These are phyloP conservation scores for Cladophialophora carrionii DNA, from an alignment of 2,329 filamentous ascomycete genomes.

Conservation along the genomic window DNA sequence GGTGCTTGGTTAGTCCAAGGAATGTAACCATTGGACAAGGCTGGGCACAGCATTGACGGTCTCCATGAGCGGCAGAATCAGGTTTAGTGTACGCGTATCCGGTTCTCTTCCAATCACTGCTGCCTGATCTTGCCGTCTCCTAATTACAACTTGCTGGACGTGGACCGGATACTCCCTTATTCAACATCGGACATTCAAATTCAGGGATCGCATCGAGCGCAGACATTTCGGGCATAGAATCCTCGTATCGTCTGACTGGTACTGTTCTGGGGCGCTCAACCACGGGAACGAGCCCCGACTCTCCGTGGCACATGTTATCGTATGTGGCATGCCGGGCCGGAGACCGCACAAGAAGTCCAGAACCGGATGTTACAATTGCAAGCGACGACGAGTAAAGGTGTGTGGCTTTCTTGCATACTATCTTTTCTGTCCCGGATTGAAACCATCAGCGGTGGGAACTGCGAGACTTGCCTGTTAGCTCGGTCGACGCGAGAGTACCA, in stretches of 20 bases:
- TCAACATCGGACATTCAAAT: background rate
- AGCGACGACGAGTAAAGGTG: constrained; percentile 3
- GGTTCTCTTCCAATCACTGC: background rate
- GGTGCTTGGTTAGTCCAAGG: background rate
- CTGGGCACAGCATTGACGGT: background rate
- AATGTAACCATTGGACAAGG: background rate
- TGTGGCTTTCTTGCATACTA: background rate
- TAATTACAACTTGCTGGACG: background rate
- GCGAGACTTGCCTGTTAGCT: too few species aligned
- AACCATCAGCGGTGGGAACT: background rate
- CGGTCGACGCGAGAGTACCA: too few species aligned
- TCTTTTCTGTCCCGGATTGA: background rate
- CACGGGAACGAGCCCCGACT: background rate
- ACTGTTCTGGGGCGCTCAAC: background rate
- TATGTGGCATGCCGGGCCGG: background rate
- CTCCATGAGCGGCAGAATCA: background rate
- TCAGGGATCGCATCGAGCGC: background rate
- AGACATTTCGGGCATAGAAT: background rate
- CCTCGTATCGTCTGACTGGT: background rate
- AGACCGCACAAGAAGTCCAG: constrained; percentile 6
- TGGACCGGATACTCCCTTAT: background rate
- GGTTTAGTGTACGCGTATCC: constrained; percentile 12
- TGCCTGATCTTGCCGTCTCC: background rate
- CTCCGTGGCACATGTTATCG: background rate
- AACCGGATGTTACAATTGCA: constrained; percentile 8